Percentiles rank a stretch among this genome's conserved stretches.
Evolutionary conservation across 2,329 filamentous ascomycete genomes (phyloP).

Genomic region (Cladosporium sp.): DNA sequence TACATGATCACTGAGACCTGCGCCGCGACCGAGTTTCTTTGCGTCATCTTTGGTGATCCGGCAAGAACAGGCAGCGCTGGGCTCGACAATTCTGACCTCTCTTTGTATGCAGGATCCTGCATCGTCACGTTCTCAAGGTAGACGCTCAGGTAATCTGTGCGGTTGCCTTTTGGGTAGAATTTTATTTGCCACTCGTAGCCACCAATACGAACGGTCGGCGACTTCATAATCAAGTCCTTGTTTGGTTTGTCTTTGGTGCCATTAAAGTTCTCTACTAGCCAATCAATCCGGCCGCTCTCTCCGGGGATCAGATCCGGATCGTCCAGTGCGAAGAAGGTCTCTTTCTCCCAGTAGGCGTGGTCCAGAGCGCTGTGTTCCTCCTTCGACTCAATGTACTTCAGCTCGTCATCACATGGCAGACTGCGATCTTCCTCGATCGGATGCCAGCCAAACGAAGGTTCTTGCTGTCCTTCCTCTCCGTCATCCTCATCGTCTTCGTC

Average conservation of each 20-base stretch:
- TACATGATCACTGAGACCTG: conserved; percentile 59
- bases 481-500: conserved; percentile 29
- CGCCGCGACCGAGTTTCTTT: conserved; percentile 47
- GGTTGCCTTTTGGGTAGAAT: conserved; percentile 59
- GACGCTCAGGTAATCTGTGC: conserved; percentile 53
- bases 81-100: conserved; percentile 22
- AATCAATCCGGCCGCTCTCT: conserved; percentile 54
- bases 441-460: conserved; percentile 19
- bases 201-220: conserved; percentile 51
- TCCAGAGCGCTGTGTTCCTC: conserved; percentile 53
- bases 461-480: conserved; percentile 29
- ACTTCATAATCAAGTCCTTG: conserved; percentile 54
- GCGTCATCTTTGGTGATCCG: conserved; percentile 27
- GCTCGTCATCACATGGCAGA: conserved; percentile 52
- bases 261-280: conserved; percentile 55
- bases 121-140: conserved; percentile 59
- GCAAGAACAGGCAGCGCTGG: conserved; percentile 28
- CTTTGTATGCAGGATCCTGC: conserved; percentile 19
- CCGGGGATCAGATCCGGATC: conserved; percentile 53
- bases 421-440: conserved; percentile 54
- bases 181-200: conserved; percentile 63
- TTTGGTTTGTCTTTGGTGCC: conserved; percentile 58
- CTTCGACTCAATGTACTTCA: conserved; percentile 51
- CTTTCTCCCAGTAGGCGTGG: conserved; percentile 54
- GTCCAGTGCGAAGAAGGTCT: conserved; percentile 51